phyloP scores from a whole-genome alignment of 2,329 filamentous ascomycete genomes.

The Annulohypoxylon truncatum region DNA sequence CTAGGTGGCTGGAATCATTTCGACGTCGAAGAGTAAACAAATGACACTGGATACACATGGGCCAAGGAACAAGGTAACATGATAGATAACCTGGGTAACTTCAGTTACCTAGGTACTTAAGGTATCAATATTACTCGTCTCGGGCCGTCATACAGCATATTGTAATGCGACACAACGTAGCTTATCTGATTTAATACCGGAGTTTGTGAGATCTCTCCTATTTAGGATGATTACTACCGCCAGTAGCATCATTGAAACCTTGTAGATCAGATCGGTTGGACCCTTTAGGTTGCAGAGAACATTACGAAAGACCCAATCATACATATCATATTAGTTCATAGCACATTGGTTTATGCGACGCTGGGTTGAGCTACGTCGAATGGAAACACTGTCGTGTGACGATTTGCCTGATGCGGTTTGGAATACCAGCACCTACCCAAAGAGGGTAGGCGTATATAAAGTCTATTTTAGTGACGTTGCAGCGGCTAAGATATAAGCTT shows the following conservation, averaged over 20 bases:
- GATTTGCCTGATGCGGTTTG: background rate
- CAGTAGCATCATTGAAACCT: background rate
- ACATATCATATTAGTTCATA: conserved; percentile 1
- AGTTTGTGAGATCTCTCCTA: conserved; percentile 6
- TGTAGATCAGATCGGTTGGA: background rate
- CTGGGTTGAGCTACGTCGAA: background rate
- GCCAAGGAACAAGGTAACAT: background rate
- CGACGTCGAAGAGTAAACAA: background rate
- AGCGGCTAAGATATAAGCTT: conserved; percentile 13
- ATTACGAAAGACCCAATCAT: background rate
- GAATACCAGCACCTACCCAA: background rate
- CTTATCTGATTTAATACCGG: conserved; percentile 10
- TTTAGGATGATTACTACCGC: background rate
- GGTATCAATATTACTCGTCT: background rate
- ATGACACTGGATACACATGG: background rate
- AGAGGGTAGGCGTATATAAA: background rate
- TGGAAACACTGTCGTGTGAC: background rate
- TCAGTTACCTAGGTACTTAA: background rate
- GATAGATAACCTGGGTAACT: background rate
- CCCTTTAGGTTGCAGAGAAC: background rate
- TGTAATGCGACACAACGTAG: background rate
- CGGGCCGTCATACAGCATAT: conserved; percentile 4
- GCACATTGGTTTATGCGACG: background rate
- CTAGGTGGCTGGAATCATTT: background rate
- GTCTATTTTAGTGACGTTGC: conserved; percentile 9